Evolutionary conservation across 164 flowering plant species (phyloP).

Genomic region (Magnolia changhungtana): DNA sequence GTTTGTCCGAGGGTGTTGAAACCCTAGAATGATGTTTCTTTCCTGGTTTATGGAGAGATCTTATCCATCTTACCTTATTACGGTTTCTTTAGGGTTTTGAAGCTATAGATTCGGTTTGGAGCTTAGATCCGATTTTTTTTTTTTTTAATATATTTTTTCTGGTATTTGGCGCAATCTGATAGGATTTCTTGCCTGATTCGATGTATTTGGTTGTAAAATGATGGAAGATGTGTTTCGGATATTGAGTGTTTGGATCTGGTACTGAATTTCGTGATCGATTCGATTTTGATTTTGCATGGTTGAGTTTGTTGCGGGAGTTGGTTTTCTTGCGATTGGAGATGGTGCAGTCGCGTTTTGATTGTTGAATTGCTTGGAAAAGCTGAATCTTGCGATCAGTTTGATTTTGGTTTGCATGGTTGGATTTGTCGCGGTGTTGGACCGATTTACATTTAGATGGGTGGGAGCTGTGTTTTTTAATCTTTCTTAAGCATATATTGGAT

Average conservation of each 20-base stretch:
- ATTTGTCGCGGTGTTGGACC: too few relatives aligned
- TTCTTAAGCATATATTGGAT: too few relatives aligned
- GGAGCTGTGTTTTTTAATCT: too few relatives aligned
- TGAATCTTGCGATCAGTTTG: too few relatives aligned
- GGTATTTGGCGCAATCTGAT: neutral
- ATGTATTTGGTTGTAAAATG: neutral
- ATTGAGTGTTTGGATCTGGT: neutral
- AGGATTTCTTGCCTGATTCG: neutral
- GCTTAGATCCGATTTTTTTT: neutral
- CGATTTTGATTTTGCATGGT: neutral
- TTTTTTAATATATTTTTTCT: too few relatives aligned
- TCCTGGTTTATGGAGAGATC: neutral
- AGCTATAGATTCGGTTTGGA: neutral
- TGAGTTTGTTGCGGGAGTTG: too few relatives aligned
- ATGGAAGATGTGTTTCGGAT: neutral
- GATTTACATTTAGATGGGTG: too few relatives aligned
- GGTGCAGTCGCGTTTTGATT: too few relatives aligned
- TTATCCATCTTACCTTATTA: neutral
- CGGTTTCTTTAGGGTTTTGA: neutral
- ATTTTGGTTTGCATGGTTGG: too few relatives aligned
- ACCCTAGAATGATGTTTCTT: neutral
- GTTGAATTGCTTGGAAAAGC: too few relatives aligned
- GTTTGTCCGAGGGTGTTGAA: neutral
- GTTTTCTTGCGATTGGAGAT: too few relatives aligned
- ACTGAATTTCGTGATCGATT: neutral